phyloP scores from a whole-genome alignment of 495 filamentous ascomycete genomes.

The Aspergillus saccharolyticus region DNA sequence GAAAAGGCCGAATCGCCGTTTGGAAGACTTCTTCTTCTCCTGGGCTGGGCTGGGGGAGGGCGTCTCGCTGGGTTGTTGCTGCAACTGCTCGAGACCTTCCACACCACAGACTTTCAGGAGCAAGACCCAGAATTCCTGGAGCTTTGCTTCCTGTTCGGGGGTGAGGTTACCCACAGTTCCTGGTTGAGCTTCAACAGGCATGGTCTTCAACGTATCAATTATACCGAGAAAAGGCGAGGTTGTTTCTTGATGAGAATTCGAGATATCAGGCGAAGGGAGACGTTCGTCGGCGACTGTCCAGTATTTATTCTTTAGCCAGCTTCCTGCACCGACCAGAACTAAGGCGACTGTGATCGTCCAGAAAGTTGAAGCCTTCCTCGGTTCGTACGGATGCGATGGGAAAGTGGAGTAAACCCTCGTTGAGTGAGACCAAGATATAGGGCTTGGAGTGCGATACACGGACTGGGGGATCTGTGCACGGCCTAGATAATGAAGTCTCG shows the following conservation, averaged over 20 bases:
- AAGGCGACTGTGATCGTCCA: slow-evolving; percentile 37
- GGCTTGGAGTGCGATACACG: slow-evolving; percentile 10
- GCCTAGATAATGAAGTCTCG: slow-evolving; percentile 8
- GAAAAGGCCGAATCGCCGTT: slow-evolving; percentile 57
- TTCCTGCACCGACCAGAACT: slow-evolving; percentile 29
- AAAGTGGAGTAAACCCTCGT: slow-evolving; percentile 29
- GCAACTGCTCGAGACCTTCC: slow-evolving; percentile 25
- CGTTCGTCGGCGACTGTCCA: slow-evolving; percentile 13
- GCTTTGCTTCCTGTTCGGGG: slow-evolving; percentile 77
- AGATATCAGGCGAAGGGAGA: slow-evolving; percentile 4
- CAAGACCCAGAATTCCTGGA: slow-evolving; percentile 79
- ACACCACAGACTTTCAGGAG: slow-evolving; percentile 79
- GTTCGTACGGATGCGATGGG: slow-evolving; percentile 20
- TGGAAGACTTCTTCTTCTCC: slow-evolving; percentile 66
- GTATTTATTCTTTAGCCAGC: slow-evolving; percentile 36
- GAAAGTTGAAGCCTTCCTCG: slow-evolving; percentile 35
- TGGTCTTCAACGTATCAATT: slow-evolving; percentile 39
- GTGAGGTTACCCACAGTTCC: slow-evolving; percentile 87
- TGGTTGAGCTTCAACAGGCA: slow-evolving; percentile 47
- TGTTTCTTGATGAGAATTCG: slow-evolving; percentile 5
- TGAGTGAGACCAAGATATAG: slow-evolving; percentile 19
- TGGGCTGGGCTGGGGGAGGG: slow-evolving; percentile 21
- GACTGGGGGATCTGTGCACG: slow-evolving; percentile 24
- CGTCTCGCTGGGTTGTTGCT: slow-evolving; percentile 18
- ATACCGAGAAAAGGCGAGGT: slow-evolving; percentile 33